Conservation (phyloP, 345 rosid genomes). For the Pugionium cornutum region DNA sequence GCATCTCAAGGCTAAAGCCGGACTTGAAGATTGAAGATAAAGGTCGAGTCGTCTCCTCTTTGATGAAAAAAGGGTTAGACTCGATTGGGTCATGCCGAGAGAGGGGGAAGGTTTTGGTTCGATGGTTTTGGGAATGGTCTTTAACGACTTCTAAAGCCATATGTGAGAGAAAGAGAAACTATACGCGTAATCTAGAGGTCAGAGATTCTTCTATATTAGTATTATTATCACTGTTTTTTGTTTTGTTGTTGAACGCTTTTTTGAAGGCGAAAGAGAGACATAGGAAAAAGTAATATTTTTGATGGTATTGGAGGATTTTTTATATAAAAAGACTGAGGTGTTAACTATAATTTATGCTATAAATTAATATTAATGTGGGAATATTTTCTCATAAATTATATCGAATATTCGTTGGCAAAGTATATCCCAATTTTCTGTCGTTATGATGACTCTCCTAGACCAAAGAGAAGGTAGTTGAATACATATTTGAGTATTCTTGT, state of each 20-base stretch:
- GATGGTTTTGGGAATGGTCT: conserved; percentile 34
- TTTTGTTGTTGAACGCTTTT: too few relatives aligned
- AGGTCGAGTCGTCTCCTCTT: conserved; percentile 8
- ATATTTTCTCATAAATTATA: too few relatives aligned
- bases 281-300: too few relatives aligned
- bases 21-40: conserved; percentile 40
- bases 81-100: conserved; percentile 23
- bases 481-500: neutral
- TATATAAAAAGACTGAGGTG: too few relatives aligned
- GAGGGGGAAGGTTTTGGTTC: conserved; percentile 23
- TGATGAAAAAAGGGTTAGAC: neutral
- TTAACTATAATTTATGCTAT: too few relatives aligned
- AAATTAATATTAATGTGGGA: too few relatives aligned
- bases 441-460: neutral
- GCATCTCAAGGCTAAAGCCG: conserved; percentile 81
- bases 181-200: neutral
- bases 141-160: conserved; percentile 36
- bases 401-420: too few relatives aligned
- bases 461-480: too few relatives aligned
- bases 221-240: too few relatives aligned
- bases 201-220: neutral
- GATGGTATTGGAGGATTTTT: too few relatives aligned
- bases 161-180: conserved; percentile 1
- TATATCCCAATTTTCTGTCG: conserved; percentile 1
- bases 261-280: too few relatives aligned